Evolutionary conservation across 331 rosid genomes (phyloP), one percentile per base, ranked within the genome.

Genomic region (Quercus lobata): DNA sequence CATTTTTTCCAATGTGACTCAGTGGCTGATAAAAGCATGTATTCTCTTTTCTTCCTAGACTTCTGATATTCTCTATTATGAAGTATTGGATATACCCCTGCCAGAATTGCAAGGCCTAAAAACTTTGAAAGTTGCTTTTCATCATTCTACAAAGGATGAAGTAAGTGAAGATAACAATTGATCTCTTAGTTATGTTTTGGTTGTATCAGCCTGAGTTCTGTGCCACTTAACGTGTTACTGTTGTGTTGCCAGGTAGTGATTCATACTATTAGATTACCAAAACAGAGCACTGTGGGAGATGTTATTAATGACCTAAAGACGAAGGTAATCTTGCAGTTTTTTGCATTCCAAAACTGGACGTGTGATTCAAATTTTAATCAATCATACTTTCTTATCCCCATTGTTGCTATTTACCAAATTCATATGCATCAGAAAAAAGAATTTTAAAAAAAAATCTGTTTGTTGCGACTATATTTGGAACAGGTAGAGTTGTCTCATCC

Each of bases 11-110:
- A 34, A 21, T 74, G 71, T 6, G 22, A 74, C 63, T 57, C 63
- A 58, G 21, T 81, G 57, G 49, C 75, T 86, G 61, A 68, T 68
- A 34, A 72, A 29, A 49, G 79, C 56, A 24, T 52, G 32, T 4
- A 27, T 77, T 18, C 34, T 60, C 25, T 83, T 71, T 69, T 71
- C 62, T 69, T 83, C 75, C 68, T 86, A 95, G 99, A 86, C 85
- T 82, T 89, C 93, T 72, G 97, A 95, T 87, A 89, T 95, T 80
- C 76, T 95, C 68, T 95, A 95, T 80, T 95, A 90, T 81, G 99
- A 95, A 86, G 94, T 93, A 73, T 79, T 95, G 92, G 99, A 95
- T 82, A 95, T 95, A 61, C 97, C 99, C 81, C 93, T 95, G 24
- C 98, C 99, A 34, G 97, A 95, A 83, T 83, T 95, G 78, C 96